These are phyloP conservation scores for Phlyctochytrium planicorne DNA, from an alignment of 192 early-diverging fungal species.

Conservation along the genomic window DNA sequence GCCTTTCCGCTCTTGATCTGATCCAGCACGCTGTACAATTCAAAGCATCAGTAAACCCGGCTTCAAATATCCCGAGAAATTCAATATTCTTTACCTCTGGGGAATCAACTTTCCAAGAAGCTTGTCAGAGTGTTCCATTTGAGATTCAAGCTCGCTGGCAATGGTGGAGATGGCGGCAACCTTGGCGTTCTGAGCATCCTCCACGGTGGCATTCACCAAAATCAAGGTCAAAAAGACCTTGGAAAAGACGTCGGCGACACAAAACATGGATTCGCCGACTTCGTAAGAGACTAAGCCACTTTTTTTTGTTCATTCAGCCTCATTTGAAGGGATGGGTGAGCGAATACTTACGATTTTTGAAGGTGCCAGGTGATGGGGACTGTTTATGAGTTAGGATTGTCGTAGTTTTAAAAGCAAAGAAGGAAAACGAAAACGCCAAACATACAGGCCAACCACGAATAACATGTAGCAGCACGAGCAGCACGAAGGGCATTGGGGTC, in stretches of 20 bases:
- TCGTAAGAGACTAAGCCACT: conserved; percentile 22
- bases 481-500: conserved; percentile 15
- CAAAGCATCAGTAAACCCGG: background rate
- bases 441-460: conserved; percentile 9
- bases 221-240: conserved; percentile 42
- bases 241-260: conserved; percentile 32
- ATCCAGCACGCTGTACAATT: conserved; percentile 36
- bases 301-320: background rate
- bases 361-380: conserved; percentile 23
- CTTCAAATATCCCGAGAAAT: no score
- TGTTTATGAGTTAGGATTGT: background rate
- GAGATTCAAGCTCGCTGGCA: conserved; percentile 30
- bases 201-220: conserved; percentile 41
- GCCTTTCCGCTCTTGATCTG: conserved; percentile 42
- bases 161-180: conserved; percentile 27
- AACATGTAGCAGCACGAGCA: conserved; percentile 20
- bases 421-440: background rate
- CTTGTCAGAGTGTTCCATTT: conserved; percentile 32
- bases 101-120: conserved; percentile 39
- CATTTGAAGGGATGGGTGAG: no score
- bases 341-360: conserved; percentile 12
- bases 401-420: conserved; percentile 6
- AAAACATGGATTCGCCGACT: conserved; percentile 26
- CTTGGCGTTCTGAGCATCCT: conserved; percentile 34
- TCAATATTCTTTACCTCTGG: no score